Evolutionary conservation across 352 stramenopile genomes (phyloP).

Genomic region (Blastocystis sp.): DNA sequence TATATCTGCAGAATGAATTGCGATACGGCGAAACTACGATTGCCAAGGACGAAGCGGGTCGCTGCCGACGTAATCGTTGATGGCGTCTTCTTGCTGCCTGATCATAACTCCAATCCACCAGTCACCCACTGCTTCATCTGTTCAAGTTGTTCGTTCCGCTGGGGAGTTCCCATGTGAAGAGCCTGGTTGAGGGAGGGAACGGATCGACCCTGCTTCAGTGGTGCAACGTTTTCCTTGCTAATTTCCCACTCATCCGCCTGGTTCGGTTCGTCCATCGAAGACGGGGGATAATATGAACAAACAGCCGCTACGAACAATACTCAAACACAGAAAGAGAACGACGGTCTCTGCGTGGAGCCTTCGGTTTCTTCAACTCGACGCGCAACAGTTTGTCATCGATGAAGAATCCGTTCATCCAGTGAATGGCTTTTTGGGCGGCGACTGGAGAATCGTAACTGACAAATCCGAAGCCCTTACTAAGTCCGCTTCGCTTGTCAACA

Average conservation of each 20-base stretch:
- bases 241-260: conserved; percentile 27
- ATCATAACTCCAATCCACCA: neutral
- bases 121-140: neutral
- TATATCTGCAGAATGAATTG: conserved; percentile 22
- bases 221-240: conserved; percentile 41
- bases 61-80: conserved; percentile 20
- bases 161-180: conserved; percentile 5
- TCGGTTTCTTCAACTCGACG: conserved; percentile 79
- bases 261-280: neutral
- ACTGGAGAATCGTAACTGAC: conserved; percentile 86
- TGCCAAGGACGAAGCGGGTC: conserved; percentile 11
- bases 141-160: neutral
- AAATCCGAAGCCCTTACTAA: conserved; percentile 91
- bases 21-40: neutral
- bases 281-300: neutral
- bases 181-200: conserved; percentile 4
- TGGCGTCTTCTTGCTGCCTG: neutral
- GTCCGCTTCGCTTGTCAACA: conserved; percentile 82
- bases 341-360: neutral
- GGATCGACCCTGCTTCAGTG: conserved; percentile 32
- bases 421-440: conserved; percentile 82
- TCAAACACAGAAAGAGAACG: neutral
- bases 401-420: conserved; percentile 94
- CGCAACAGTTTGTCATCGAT: conserved; percentile 92
- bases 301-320: neutral